These are phyloP conservation scores for Bathelium albidoporum DNA, from an alignment of 495 filamentous ascomycete species.

Conservation along the genomic window DNA sequence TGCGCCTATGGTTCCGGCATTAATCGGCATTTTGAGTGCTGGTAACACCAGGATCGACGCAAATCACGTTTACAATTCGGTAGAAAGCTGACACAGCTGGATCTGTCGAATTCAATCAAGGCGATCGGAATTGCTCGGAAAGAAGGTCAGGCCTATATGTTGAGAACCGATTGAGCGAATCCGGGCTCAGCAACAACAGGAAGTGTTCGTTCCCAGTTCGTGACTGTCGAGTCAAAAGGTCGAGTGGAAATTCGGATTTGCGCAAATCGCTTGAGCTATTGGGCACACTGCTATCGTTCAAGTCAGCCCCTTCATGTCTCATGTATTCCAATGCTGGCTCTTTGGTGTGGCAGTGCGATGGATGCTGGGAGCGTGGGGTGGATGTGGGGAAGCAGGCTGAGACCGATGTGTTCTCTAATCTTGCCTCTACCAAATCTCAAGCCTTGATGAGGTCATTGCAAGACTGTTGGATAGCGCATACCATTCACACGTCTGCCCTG, in stretches of 20 bases:
- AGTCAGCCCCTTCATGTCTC: background rate
- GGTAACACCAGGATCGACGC: too few relatives aligned
- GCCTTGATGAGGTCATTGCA: too few relatives aligned
- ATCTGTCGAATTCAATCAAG: too few relatives aligned
- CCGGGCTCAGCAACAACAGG: background rate
- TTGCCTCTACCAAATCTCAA: too few relatives aligned
- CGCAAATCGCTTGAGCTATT: background rate
- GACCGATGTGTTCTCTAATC: background rate
- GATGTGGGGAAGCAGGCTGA: background rate
- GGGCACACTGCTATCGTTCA: background rate
- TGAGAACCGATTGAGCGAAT: background rate
- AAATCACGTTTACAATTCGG: too few relatives aligned
- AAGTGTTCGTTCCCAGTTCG: background rate
- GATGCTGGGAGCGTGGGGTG: too few relatives aligned
- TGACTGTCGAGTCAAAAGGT: background rate
- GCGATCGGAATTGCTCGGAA: background rate
- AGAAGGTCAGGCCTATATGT: background rate
- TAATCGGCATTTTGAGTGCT: conserved; percentile 6
- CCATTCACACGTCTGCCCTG: background rate
- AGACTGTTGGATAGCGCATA: background rate
- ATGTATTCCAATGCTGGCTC: too few relatives aligned
- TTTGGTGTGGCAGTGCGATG: too few relatives aligned
- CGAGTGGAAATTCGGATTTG: background rate
- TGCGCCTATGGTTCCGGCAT: conserved; percentile 18
- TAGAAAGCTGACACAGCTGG: too few relatives aligned